Evolutionary conservation across 2,329 filamentous ascomycete genomes (phyloP).

Genomic region (Aaosphaeria pasadenensis): DNA sequence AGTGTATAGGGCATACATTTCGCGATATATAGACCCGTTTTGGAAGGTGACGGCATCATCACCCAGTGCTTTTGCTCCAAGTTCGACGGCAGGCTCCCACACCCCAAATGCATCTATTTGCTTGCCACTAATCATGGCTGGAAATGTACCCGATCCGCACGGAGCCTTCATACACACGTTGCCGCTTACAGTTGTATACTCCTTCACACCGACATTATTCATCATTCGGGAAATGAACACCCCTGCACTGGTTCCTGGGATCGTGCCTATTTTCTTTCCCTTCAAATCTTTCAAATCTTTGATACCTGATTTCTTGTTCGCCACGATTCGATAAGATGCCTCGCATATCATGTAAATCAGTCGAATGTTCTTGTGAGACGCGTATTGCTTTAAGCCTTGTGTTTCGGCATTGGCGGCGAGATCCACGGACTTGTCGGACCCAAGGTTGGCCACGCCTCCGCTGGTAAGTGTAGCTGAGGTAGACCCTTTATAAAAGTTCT

Average conservation of each 20-base stretch:
- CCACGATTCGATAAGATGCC: conserved; percentile 21
- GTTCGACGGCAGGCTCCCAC: conserved; percentile 23
- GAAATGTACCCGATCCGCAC: conserved; percentile 14
- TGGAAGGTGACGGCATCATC: conserved; percentile 16
- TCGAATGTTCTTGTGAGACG: conserved; percentile 19
- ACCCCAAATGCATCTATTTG: conserved; percentile 22
- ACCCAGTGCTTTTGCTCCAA: conserved; percentile 13
- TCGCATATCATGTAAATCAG: conserved; percentile 25
- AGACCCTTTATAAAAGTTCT: conserved; percentile 3
- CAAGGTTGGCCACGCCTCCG: conserved; percentile 19
- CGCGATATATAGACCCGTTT: conserved; percentile 17
- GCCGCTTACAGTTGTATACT: conserved; percentile 14
- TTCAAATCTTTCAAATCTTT: conserved; percentile 16
- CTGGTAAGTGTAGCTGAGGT: conserved; percentile 1
- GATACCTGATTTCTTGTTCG: conserved; percentile 13
- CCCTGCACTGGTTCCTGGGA: conserved; percentile 11
- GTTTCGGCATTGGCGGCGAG: conserved; percentile 26
- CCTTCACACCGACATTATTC: conserved; percentile 12
- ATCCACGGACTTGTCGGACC: conserved; percentile 12
- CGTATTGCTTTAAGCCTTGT: conserved; percentile 19
- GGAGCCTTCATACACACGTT: conserved; percentile 18
- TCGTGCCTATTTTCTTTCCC: conserved; percentile 19
- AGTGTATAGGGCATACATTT: conserved; percentile 18
- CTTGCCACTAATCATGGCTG: conserved; percentile 10
- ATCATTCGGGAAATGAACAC: conserved; percentile 18